Conservation (phyloP, 129 eudicot genomes). For the Dittrichia graveolens region DNA sequence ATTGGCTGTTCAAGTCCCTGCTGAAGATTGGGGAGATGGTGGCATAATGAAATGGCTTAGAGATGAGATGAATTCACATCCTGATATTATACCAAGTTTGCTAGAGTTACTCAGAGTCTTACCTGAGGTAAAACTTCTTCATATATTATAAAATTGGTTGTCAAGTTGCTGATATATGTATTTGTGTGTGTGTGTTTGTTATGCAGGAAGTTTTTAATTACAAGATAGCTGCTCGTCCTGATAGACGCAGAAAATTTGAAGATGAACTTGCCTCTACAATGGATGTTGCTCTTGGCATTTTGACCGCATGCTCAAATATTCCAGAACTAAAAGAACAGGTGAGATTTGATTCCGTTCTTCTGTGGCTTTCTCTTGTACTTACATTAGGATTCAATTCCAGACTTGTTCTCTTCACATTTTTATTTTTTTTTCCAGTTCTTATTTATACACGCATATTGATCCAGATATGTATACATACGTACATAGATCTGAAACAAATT, state of each 20-base stretch:
- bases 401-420: background rate
- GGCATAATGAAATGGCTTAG: slow-evolving; percentile 91
- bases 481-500: background rate
- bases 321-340: slow-evolving; percentile 94
- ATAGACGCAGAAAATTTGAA: slow-evolving; percentile 95
- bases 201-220: slow-evolving; percentile 86
- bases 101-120: slow-evolving; percentile 91
- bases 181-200: background rate
- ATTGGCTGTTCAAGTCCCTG: slow-evolving; percentile 96
- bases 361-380: slow-evolving; percentile 1
- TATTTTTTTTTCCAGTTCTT: slow-evolving; percentile 3
- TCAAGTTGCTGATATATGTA: no score
- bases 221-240: slow-evolving; percentile 96
- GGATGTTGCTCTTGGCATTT: slow-evolving; percentile 81
- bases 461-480: background rate
- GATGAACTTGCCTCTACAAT: slow-evolving; percentile 84
- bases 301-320: slow-evolving; percentile 84
- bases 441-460: background rate
- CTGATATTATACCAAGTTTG: slow-evolving; percentile 82
- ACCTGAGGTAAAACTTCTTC: slow-evolving; percentile 70
- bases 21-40: slow-evolving; percentile 99
- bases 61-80: slow-evolving; percentile 82
- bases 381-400: slow-evolving; percentile 1
- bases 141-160: background rate
- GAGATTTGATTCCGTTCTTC: background rate